A percentile compares a stretch with the other conserved stretches of the same genome.
Conservation (phyloP, 805 yeast species). For the Yamadazyma kitorensis region DNA sequence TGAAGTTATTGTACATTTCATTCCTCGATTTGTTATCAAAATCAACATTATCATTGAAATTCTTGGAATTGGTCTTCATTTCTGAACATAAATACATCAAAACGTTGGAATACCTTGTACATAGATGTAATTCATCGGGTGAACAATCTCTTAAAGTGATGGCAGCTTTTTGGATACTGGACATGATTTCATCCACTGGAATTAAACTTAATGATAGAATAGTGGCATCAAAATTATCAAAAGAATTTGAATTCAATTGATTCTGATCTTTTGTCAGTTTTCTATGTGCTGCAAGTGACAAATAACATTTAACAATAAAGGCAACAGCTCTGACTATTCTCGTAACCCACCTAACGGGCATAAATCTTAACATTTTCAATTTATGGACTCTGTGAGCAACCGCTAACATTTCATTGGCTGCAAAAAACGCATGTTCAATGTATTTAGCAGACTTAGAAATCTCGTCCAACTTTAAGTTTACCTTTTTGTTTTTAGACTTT, state of each 20-base stretch:
- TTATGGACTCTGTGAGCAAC: slow-evolving; percentile 70
- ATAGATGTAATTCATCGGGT: slow-evolving; percentile 85
- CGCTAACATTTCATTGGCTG: slow-evolving; percentile 76
- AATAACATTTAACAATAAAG: slow-evolving; percentile 80
- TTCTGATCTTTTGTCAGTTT: slow-evolving; percentile 11
- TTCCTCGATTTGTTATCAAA: slow-evolving; percentile 4
- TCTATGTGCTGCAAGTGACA: slow-evolving; percentile 55
- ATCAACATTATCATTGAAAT: slow-evolving; percentile 12
- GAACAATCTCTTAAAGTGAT: slow-evolving; percentile 74
- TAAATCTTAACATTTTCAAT: slow-evolving; percentile 60
- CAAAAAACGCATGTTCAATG: slow-evolving; percentile 75
- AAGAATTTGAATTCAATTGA: slow-evolving; percentile 14
- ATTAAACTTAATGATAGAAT: slow-evolving; percentile 60
- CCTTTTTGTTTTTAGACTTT: slow-evolving; percentile 17
- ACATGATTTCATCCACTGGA: slow-evolving; percentile 67
- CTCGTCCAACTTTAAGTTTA: slow-evolving; percentile 58
- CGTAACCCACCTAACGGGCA: slow-evolving; percentile 93
- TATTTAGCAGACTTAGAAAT: slow-evolving; percentile 70
- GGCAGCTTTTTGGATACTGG: slow-evolving; percentile 68
- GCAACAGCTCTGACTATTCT: slow-evolving; percentile 86
- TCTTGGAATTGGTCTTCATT: slow-evolving; percentile 51
- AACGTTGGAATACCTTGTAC: slow-evolving; percentile 75
- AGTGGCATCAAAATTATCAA: slow-evolving; percentile 42
- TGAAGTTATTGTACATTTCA: too few relatives aligned
- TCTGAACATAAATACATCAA: slow-evolving; percentile 74